Evolutionary conservation across 179 eudicot species (phyloP).

Genomic region (Actinidia arguta): DNA sequence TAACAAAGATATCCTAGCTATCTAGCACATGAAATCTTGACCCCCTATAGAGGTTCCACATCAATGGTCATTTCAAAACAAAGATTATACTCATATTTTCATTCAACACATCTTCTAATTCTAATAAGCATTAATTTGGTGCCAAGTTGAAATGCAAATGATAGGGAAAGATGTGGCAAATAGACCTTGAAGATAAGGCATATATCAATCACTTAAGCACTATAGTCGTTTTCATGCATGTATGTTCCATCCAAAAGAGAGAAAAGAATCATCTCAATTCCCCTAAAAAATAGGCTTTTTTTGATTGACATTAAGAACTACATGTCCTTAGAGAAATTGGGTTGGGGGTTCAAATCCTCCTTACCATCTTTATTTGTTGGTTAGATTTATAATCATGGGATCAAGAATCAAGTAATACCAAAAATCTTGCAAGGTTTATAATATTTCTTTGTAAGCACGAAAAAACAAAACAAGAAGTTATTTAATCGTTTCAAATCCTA

Average conservation of each 20-base stretch:
- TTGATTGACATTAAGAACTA: neutral
- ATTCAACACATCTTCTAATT: neutral
- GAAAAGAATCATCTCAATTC: neutral
- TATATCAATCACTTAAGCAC: neutral
- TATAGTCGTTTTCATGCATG: slow-evolving; percentile 3
- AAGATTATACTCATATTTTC: neutral
- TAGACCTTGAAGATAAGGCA: slow-evolving; percentile 20
- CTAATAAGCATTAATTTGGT: neutral
- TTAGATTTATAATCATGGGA: slow-evolving; percentile 1
- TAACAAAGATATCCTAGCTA: neutral
- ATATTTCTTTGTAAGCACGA: too few relatives aligned
- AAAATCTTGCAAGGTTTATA: too few relatives aligned
- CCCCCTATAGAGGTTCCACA: neutral
- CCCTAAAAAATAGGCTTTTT: neutral
- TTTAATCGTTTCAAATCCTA: too few relatives aligned
- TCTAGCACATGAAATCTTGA: neutral
- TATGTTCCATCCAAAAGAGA: neutral
- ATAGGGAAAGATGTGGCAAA: slow-evolving; percentile 19
- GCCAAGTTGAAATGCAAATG: slow-evolving; percentile 14
- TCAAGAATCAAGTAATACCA: neutral
- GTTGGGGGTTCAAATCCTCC: neutral
- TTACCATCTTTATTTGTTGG: neutral
- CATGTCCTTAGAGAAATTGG: neutral
- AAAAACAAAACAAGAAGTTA: too few relatives aligned
- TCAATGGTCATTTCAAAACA: slow-evolving; percentile 4